Base-by-base conservation (phyloP, 108 stramenopile species). In the Skeletonema marinoi region DNA sequence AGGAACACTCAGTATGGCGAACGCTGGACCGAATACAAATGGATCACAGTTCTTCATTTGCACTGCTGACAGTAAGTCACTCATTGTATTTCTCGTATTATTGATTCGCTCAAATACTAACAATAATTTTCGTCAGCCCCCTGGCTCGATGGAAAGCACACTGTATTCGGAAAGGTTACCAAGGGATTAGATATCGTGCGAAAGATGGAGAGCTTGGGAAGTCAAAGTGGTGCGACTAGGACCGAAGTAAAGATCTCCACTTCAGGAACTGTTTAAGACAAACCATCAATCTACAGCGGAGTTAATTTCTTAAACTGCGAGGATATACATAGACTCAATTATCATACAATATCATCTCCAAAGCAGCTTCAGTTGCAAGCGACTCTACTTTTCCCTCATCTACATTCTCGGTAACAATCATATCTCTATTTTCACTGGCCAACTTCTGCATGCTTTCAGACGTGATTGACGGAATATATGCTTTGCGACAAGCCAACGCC, bases 111-210 rank as follows among this genome's bases (percentile, higher is more conserved):
- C 25, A 25, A 25, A 25, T 25, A 25, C 25, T 25, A 0, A 25
- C 25, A 25, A 25, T 25, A 25, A 0, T 25, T 25, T 25, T 25
- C 25, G 25, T 25, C 25, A 25, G 25, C 95, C n/a, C 95, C 96
- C 7, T 96, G 95, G 90, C 81, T 99, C 62, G 98, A 99, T 85
- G 99, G 99, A 17, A 97, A 98, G 78, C 98, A 98, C 79, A 89
- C 90, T 61, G 98, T 98, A 0, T 98, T 99, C 84, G 98, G 98
- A 48, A 96, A 97, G 70, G 97, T 98, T 8, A 95, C 95, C 14
- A 89, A 97, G 65, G 98, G 98, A 25, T 77, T 98, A 82, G 97
- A 98, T 14, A 66, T 98, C 38, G 90, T 98, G 25, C 66, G 75
- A 25, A 96, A 91, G 75, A 96, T 99, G 74, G 94, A 95, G 62